Percentiles rank a stretch among this genome's conserved stretches.
Evolutionary conservation across 2,329 filamentous ascomycete genomes (phyloP).

Genomic region (Ophiocordyceps camponoti-leonardi): DNA sequence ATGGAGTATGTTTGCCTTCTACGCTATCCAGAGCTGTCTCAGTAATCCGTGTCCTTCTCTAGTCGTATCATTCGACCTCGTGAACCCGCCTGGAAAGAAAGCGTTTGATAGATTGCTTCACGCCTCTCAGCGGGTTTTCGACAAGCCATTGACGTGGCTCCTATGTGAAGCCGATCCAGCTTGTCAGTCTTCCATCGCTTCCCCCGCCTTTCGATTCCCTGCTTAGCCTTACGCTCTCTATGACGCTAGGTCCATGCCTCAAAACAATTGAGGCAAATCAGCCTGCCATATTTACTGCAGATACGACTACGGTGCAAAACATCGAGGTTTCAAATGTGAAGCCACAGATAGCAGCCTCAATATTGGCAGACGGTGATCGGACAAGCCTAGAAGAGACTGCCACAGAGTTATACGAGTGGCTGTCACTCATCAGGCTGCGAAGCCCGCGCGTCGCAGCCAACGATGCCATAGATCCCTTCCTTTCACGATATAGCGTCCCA

Average conservation of each 20-base stretch:
- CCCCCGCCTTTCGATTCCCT: not conserved
- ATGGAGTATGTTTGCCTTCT: constrained; percentile 41
- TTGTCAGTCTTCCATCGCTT: constrained; percentile 6
- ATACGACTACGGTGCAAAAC: constrained; percentile 5
- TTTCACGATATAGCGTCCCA: constrained; percentile 50
- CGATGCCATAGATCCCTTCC: constrained; percentile 49
- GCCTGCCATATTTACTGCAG: constrained; percentile 23
- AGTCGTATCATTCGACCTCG: constrained; percentile 67
- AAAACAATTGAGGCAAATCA: constrained; percentile 30
- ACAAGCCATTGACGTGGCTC: constrained; percentile 54
- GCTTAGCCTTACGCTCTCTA: not conserved
- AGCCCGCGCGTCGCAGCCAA: constrained; percentile 42
- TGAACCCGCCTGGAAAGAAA: constrained; percentile 57
- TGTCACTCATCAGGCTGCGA: constrained; percentile 47
- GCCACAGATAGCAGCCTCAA: constrained; percentile 8
- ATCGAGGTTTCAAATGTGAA: constrained; percentile 8
- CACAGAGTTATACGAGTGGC: constrained; percentile 54
- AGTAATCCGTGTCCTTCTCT: not conserved
- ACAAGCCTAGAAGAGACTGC: constrained; percentile 44
- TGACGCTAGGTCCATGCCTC: constrained; percentile 21
- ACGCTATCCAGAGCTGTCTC: not conserved
- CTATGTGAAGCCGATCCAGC: constrained; percentile 43
- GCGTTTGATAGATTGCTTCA: constrained; percentile 63
- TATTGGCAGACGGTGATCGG: constrained; percentile 18
- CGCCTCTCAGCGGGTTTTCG: constrained; percentile 64